A percentile compares a stretch with the other conserved stretches of the same genome.
phyloP scores from a whole-genome alignment of 257 asterid species.

The Gardenia jasminoides region DNA sequence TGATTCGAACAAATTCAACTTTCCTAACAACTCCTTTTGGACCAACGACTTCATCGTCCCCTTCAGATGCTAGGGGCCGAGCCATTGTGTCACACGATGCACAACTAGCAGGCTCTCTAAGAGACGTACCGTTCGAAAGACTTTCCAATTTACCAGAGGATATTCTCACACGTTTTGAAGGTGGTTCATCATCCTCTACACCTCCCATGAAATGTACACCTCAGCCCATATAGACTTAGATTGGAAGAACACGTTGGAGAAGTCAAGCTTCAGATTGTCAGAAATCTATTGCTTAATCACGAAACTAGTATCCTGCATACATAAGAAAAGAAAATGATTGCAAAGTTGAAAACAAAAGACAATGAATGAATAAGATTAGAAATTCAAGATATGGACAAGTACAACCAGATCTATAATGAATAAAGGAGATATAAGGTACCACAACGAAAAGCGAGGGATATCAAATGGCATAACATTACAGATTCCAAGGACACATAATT shows the following conservation, averaged over 20 bases:
- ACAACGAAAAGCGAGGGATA: not conserved
- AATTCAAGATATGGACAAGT: not conserved
- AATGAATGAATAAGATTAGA: not conserved
- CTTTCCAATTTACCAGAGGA: constrained; percentile 46
- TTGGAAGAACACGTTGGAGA: constrained; percentile 16
- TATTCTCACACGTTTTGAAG: constrained; percentile 76
- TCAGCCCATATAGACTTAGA: constrained; percentile 68
- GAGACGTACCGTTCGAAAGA: constrained; percentile 44
- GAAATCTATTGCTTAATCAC: constrained; percentile 1
- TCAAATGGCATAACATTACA: not conserved
- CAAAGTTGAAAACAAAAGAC: not conserved
- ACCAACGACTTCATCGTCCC: constrained; percentile 69
- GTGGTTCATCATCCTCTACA: constrained; percentile 78
- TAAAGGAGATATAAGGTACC: constrained; percentile 8
- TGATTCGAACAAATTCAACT: constrained; percentile 66
- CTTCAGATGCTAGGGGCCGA: constrained; percentile 53
- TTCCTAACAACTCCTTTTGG: constrained; percentile 63
- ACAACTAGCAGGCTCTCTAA: constrained; percentile 52
- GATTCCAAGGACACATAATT: not conserved
- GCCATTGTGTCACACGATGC: constrained; percentile 61
- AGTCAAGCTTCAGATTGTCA: constrained; percentile 23
- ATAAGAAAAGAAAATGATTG: constrained; percentile 10
- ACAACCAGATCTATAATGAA: not conserved
- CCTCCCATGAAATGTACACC: constrained; percentile 88
- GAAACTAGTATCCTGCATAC: constrained; percentile 15